Evolutionary conservation across 1,284 basidiomycete species (phyloP).

Genomic region (Rugosomyces carneus): DNA sequence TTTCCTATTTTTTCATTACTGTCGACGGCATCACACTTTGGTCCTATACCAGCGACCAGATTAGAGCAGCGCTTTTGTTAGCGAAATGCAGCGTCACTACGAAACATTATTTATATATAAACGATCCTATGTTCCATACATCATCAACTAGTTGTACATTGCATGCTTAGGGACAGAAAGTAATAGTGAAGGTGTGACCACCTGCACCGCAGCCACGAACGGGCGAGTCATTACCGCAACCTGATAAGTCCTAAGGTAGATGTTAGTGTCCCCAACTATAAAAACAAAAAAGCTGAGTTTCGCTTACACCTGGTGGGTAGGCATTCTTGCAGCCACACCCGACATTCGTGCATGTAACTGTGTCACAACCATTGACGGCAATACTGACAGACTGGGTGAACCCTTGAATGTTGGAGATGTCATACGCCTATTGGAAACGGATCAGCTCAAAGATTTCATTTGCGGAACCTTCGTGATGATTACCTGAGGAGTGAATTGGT

Average conservation of each 20-base stretch:
- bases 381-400: slow-evolving; percentile 35
- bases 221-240: slow-evolving; percentile 32
- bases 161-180: slow-evolving; percentile 29
- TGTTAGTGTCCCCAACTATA: not conserved
- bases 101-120: not conserved
- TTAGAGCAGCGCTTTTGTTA: too few species aligned
- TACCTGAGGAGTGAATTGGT: slow-evolving; percentile 28
- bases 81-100: too few species aligned
- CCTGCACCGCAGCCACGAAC: slow-evolving; percentile 30
- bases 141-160: too few species aligned
- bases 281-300: too few species aligned
- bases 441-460: not conserved
- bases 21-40: slow-evolving; percentile 2
- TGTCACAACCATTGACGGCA: slow-evolving; percentile 30
- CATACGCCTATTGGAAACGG: slow-evolving; percentile 25
- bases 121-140: too few species aligned
- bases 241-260: slow-evolving; percentile 25
- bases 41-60: too few species aligned
- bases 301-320: slow-evolving; percentile 31
- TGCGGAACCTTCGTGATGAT: not conserved
- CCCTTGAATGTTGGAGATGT: slow-evolving; percentile 37
- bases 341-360: slow-evolving; percentile 32
- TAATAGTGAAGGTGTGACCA: slow-evolving; percentile 25
- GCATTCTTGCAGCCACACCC: slow-evolving; percentile 31
- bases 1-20: slow-evolving; percentile 4